Percentiles rank a stretch among this genome's conserved stretches.
Evolutionary conservation across 129 eudicot species (phyloP).

Genomic region (Artemisia tridentata): DNA sequence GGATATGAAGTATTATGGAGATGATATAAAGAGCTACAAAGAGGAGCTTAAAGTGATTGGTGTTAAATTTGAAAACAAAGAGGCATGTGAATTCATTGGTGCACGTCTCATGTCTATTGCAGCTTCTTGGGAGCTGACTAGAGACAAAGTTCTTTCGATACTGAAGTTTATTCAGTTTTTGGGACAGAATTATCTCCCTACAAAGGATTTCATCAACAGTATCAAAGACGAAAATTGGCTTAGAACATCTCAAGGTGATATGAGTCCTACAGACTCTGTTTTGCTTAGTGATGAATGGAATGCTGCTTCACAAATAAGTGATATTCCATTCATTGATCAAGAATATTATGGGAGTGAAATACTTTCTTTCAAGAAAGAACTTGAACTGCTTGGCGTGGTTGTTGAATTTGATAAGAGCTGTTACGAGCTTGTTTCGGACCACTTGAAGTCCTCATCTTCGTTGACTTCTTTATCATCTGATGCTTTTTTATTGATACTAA

Average conservation of each 20-base stretch:
- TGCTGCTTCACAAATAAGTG: constrained; percentile 43
- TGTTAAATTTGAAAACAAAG: constrained; percentile 15
- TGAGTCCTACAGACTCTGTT: constrained; percentile 35
- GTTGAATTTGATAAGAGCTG: constrained; percentile 19
- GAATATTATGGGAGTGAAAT: constrained; percentile 39
- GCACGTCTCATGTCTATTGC: constrained; percentile 47
- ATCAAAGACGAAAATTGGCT: constrained; percentile 41
- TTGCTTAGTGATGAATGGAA: constrained; percentile 33
- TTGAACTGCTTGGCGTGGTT: constrained; percentile 39
- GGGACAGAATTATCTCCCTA: constrained; percentile 28
- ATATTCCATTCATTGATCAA: constrained; percentile 50
- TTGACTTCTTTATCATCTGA: constrained; percentile 24
- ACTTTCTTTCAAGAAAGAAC: constrained; percentile 29
- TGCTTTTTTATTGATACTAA: constrained; percentile 28
- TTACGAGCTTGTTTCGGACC: constrained; percentile 40
- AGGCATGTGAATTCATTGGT: constrained; percentile 44
- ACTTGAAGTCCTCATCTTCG: constrained; percentile 34
- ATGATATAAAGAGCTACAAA: neutral
- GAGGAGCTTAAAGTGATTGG: neutral
- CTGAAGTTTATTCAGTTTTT: constrained; percentile 41
- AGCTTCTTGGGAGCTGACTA: constrained; percentile 23
- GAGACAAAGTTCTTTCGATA: constrained; percentile 34
- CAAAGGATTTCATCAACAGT: constrained; percentile 29
- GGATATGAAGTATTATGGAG: neutral
- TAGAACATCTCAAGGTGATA: constrained; percentile 37